A percentile compares a stretch with the other conserved stretches of the same genome.
Conservation (phyloP, 208 protist species). For the Acanthamoeba rhysodes region DNA sequence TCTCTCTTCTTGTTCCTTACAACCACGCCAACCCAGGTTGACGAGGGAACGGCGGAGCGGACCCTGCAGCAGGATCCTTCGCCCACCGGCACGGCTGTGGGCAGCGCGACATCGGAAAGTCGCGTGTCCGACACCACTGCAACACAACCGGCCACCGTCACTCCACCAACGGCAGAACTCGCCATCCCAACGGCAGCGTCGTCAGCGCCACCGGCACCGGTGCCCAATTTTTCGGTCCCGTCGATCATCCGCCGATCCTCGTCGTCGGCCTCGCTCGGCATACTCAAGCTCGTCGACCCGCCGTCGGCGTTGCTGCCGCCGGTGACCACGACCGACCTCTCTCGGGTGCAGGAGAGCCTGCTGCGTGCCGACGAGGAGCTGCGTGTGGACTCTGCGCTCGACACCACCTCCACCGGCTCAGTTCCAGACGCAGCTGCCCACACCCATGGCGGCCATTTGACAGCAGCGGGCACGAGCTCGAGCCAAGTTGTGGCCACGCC, state of each 20-base stretch:
- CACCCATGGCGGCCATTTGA: neutral
- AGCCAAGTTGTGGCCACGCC: no score
- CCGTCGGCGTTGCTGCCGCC: neutral
- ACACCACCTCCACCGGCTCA: neutral
- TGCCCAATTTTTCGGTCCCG: neutral
- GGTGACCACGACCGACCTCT: neutral
- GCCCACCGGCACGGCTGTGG: no score
- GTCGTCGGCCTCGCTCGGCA: neutral
- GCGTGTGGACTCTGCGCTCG: neutral
- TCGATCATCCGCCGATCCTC: neutral
- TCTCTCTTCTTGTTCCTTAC: no score
- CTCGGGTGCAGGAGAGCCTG: conserved; percentile 23
- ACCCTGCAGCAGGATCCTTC: no score
- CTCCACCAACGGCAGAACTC: neutral
- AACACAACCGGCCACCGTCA: neutral
- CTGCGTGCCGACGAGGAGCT: conserved; percentile 28
- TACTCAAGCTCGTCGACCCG: neutral
- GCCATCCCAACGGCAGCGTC: neutral
- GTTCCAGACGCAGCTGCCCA: no score
- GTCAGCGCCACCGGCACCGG: neutral
- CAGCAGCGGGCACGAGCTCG: no score
- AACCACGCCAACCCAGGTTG: no score
- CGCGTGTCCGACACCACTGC: no score
- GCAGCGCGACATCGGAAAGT: no score
- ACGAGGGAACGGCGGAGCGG: no score